Base-by-base conservation (phyloP, 1,139 yeast genomes). In the Arxiozyma slooffiae region DNA sequence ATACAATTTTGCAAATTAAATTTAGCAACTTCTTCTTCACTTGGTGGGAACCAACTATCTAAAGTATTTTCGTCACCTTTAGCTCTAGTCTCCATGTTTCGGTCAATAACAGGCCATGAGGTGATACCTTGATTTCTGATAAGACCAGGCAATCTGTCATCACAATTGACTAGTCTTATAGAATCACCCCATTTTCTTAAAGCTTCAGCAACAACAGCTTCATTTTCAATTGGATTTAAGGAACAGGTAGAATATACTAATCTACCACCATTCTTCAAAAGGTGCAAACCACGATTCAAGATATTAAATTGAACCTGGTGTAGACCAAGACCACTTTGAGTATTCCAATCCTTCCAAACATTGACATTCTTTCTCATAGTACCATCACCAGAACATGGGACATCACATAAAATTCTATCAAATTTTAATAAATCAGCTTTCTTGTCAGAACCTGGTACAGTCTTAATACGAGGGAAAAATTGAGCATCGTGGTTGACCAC, bases 401-500 rank as follows among this genome's bases (percentile, higher is more conserved):
- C 99, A 69, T 94, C 99, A 74, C 97, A 92, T 57, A 94, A 76
- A 52, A 94, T 81, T 64, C 98, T 79, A 70, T 94, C 98, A 67
- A 88, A 94, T 68, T 85, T 85, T 57, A 83, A 68, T 59, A 71
- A 75, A 34, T 75, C 73, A 39, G 69, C 70, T 41, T 70, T 71
- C 37, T 65, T 67, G 16, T 57, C 56, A 4, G 57, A 56, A 24
- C 59, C 60, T 41, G 59, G 60, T 47, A 66, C 67, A 24, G 81
- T 68, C 60, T 75, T 80, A 63, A 94, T 80, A 62, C 90, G 80
- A 46, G 99, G 98, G 74, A 88, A 89, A 67, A 88, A 75, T 70
- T 90, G 97, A 8, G 97, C 98, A 67, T 94, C 98, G 62, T 92
- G 98, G 71, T 94, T 94, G n/a, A 94, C 95, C 51, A 92, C 96